Conservation (phyloP, 2,329 filamentous ascomycete genomes). For the Lachnellula arida region DNA sequence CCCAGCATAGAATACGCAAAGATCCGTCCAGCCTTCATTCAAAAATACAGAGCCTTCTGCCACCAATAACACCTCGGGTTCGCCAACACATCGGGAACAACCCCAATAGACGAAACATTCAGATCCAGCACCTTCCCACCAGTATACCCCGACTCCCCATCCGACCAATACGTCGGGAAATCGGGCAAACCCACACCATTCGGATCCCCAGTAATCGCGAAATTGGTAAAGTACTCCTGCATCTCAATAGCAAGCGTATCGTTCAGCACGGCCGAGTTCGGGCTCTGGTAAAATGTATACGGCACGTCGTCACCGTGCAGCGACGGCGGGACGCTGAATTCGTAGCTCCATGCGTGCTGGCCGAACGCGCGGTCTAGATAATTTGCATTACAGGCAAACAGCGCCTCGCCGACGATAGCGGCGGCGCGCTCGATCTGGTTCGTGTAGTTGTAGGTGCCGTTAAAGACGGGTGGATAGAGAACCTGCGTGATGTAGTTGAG, state of each 20-base stretch:
- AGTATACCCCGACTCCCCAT: too few relatives aligned
- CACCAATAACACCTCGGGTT: slow-evolving; percentile 33
- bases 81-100: slow-evolving; percentile 19
- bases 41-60: slow-evolving; percentile 25
- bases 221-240: slow-evolving; percentile 36
- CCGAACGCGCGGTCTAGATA: slow-evolving; percentile 43
- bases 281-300: slow-evolving; percentile 47
- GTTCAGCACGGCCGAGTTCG: slow-evolving; percentile 14
- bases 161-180: slow-evolving; percentile 16
- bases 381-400: slow-evolving; percentile 48
- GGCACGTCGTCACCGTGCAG: slow-evolving; percentile 48
- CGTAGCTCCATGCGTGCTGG: slow-evolving; percentile 45
- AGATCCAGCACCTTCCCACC: slow-evolving; percentile 4
- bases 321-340: slow-evolving; percentile 48
- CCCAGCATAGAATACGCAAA: not conserved
- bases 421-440: slow-evolving; percentile 39
- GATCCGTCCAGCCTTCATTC: not conserved
- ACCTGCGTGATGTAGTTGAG: slow-evolving; percentile 39
- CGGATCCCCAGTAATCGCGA: slow-evolving; percentile 32
- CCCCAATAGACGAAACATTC: not conserved
- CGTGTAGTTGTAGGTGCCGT: slow-evolving; percentile 39
- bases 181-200: slow-evolving; percentile 19
- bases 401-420: slow-evolving; percentile 39
- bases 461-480: slow-evolving; percentile 46
- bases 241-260: slow-evolving; percentile 29